These are phyloP conservation scores for Penstemon barbatus DNA, from an alignment of 257 asterid genomes.

Conservation along the genomic window DNA sequence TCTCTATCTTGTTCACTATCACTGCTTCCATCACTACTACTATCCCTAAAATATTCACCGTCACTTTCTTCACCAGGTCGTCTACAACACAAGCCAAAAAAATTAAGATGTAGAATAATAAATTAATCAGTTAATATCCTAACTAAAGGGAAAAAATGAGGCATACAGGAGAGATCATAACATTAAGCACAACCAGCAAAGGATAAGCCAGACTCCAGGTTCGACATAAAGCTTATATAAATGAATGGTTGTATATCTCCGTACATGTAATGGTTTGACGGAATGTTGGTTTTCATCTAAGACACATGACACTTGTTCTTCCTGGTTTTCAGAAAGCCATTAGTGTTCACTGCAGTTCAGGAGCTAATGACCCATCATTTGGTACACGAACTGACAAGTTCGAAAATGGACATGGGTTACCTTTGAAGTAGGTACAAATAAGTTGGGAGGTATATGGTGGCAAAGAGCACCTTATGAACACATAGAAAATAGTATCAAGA, in stretches of 20 bases:
- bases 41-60: constrained; percentile 71
- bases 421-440: not conserved
- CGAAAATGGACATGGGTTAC: not conserved
- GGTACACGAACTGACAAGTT: not conserved
- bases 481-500: constrained; percentile 8
- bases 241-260: not conserved
- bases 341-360: not conserved
- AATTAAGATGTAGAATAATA: constrained; percentile 3
- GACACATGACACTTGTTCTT: constrained; percentile 9
- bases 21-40: constrained; percentile 93
- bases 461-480: constrained; percentile 1
- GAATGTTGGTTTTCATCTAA: constrained; percentile 2
- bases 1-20: constrained; percentile 76
- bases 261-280: not conserved
- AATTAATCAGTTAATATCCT: constrained; percentile 3
- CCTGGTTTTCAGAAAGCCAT: constrained; percentile 12
- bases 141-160: not conserved
- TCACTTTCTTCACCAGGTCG: constrained; percentile 87
- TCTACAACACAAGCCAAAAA: constrained; percentile 41
- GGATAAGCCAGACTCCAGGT: constrained; percentile 4
- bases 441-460: not conserved
- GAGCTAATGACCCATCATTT: not conserved
- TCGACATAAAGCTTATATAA: not conserved
- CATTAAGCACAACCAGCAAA: not conserved
- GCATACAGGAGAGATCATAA: not conserved